A percentile compares a stretch with the other conserved stretches of the same genome.
phyloP scores from a whole-genome alignment of 495 filamentous ascomycete species.

The Penicillium silybi region DNA sequence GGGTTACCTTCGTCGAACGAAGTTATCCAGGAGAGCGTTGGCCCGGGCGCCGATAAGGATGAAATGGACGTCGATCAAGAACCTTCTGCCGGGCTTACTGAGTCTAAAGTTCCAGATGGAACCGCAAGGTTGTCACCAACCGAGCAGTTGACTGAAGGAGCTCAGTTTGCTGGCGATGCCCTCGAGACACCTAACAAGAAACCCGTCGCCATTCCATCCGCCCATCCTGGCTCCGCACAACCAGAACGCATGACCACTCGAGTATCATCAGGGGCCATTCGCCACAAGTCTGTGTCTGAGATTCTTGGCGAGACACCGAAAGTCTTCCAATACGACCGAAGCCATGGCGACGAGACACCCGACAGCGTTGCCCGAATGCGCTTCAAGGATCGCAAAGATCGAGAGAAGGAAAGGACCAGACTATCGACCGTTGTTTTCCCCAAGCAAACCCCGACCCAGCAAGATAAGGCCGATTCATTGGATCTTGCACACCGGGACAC shows the following conservation, averaged over 20 bases:
- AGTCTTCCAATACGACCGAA: slow-evolving; percentile 33
- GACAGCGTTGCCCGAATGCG: slow-evolving; percentile 47
- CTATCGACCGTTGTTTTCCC: slow-evolving; percentile 80
- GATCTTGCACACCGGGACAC: slow-evolving; percentile 40
- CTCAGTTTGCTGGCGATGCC: slow-evolving; percentile 8
- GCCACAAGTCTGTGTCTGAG: slow-evolving; percentile 70
- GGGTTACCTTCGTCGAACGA: slow-evolving; percentile 18
- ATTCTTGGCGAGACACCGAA: slow-evolving; percentile 63
- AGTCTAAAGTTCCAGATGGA: slow-evolving; percentile 10
- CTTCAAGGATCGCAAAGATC: slow-evolving; percentile 52
- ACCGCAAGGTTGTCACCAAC: slow-evolving; percentile 17
- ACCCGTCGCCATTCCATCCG: slow-evolving; percentile 15
- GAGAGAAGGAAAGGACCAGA: slow-evolving; percentile 60
- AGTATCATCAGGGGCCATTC: slow-evolving; percentile 62
- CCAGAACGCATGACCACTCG: slow-evolving; percentile 59
- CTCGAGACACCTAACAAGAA: slow-evolving; percentile 11
- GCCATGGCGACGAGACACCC: slow-evolving; percentile 33
- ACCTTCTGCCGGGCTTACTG: slow-evolving; percentile 4
- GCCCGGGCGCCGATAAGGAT: slow-evolving; percentile 14
- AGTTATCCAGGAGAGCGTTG: slow-evolving; percentile 25
- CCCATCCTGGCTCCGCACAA: slow-evolving; percentile 25
- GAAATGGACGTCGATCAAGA: slow-evolving; percentile 21
- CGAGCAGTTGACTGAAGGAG: slow-evolving; percentile 7
- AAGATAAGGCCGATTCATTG: slow-evolving; percentile 35
- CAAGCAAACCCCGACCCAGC: slow-evolving; percentile 46